A percentile compares a stretch with the other conserved stretches of the same genome.
Evolutionary conservation across 2,329 filamentous ascomycete species (phyloP).

Genomic region (Diaporthe sp.): DNA sequence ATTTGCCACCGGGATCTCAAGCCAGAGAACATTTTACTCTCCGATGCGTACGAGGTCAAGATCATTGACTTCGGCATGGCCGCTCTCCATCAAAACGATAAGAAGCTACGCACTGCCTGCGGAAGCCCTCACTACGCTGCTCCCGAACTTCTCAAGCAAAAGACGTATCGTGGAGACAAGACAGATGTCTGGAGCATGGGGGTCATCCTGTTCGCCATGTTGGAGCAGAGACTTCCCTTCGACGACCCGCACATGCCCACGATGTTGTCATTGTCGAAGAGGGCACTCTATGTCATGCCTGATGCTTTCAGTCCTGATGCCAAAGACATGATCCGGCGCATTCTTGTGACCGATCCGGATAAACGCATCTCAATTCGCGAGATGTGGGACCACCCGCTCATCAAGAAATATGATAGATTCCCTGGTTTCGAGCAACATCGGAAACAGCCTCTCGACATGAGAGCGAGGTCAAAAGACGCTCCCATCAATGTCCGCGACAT

Average conservation of each 20-base stretch:
- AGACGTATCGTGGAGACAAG: slow-evolving; percentile 82
- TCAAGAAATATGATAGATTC: slow-evolving; percentile 84
- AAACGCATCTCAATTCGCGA: slow-evolving; percentile 81
- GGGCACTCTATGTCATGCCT: slow-evolving; percentile 71
- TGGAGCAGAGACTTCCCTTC: slow-evolving; percentile 87
- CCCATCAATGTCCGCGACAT: slow-evolving; percentile 73
- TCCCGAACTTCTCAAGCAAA: slow-evolving; percentile 85
- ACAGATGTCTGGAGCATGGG: slow-evolving; percentile 97
- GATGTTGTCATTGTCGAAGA: slow-evolving; percentile 71
- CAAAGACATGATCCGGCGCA: slow-evolving; percentile 80
- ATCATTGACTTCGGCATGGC: slow-evolving; percentile 99
- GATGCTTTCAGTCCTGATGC: slow-evolving; percentile 73
- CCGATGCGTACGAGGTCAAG: slow-evolving; percentile 81
- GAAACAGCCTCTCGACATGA: slow-evolving; percentile 64
- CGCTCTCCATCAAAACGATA: slow-evolving; percentile 83
- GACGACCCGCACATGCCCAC: slow-evolving; percentile 66
- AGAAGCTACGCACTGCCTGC: slow-evolving; percentile 86
- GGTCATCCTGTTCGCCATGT: slow-evolving; percentile 87
- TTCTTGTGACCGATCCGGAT: slow-evolving; percentile 82
- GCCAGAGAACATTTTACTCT: slow-evolving; percentile 94
- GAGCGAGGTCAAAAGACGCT: slow-evolving; percentile 71
- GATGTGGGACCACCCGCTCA: slow-evolving; percentile 89
- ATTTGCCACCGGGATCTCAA: slow-evolving; percentile 98
- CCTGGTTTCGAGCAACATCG: slow-evolving; percentile 71
- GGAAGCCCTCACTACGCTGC: slow-evolving; percentile 97